Evolutionary conservation across 1,284 basidiomycete species (phyloP).

Genomic region (Cerrena zonata): DNA sequence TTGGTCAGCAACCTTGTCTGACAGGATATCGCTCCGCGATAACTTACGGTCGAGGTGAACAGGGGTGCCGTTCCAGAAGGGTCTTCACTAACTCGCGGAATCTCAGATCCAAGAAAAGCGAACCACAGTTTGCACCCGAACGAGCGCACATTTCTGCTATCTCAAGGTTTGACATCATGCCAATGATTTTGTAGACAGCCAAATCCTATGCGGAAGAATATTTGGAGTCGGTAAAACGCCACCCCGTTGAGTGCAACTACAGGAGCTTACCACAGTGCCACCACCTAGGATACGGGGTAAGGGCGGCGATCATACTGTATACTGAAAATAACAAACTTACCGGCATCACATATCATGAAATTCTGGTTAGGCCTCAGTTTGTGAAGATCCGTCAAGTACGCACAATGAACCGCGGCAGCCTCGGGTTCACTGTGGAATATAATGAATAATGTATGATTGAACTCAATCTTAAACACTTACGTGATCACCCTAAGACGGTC

Average conservation of each 20-base stretch:
- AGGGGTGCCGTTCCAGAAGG: constrained; percentile 68
- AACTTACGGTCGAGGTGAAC: constrained; percentile 57
- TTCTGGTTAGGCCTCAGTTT: constrained; percentile 70
- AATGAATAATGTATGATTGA: not conserved
- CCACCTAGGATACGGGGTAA: constrained; percentile 39
- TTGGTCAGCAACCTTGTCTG: not conserved
- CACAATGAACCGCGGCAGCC: constrained; percentile 80
- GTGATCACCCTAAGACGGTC: constrained; percentile 77
- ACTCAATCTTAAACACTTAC: constrained; percentile 25
- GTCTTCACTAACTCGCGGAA: constrained; percentile 72
- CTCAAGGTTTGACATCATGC: constrained; percentile 67
- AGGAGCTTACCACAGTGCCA: constrained; percentile 57
- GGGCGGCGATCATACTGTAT: not conserved
- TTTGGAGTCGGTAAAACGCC: not conserved
- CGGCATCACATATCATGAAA: constrained; percentile 77
- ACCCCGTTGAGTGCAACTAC: constrained; percentile 4
- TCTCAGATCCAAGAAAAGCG: constrained; percentile 74
- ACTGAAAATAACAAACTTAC: constrained; percentile 23
- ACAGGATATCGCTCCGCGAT: not conserved
- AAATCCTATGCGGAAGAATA: constrained; percentile 39
- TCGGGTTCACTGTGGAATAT: constrained; percentile 57
- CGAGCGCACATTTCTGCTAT: constrained; percentile 81
- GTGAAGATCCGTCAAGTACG: constrained; percentile 69
- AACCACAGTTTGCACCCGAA: constrained; percentile 77
- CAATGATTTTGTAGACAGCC: constrained; percentile 76